Evolutionary conservation across 805 yeast species (phyloP).

Genomic region (Ascoidea asiatica): DNA sequence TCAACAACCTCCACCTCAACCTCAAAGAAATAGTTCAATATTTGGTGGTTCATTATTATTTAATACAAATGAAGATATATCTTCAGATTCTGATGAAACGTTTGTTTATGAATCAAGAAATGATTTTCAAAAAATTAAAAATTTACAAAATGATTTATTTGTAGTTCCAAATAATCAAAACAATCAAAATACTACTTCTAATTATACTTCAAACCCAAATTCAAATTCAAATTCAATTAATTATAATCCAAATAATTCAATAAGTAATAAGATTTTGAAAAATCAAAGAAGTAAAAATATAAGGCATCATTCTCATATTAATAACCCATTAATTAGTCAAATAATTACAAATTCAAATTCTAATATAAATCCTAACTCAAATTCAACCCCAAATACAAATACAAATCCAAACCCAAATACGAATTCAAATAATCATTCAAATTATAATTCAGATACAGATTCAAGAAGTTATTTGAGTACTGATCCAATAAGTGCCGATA

Average conservation of each 20-base stretch:
- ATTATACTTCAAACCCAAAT: not conserved
- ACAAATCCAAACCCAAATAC: not conserved
- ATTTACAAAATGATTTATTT: not conserved
- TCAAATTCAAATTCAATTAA: too few relatives aligned
- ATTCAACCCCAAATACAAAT: not conserved
- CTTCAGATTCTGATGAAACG: slow-evolving; percentile 81
- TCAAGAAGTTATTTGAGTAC: not conserved
- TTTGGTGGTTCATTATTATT: not conserved
- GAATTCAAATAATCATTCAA: not conserved
- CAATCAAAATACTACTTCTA: not conserved
- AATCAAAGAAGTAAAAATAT: too few relatives aligned
- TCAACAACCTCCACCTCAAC: not conserved
- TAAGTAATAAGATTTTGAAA: too few relatives aligned
- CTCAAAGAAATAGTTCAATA: not conserved
- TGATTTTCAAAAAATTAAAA: slow-evolving; percentile 4
- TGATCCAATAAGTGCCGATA: too few relatives aligned
- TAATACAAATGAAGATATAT: not conserved
- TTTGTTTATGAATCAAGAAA: slow-evolving; percentile 71
- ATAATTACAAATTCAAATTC: too few relatives aligned
- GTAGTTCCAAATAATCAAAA: not conserved
- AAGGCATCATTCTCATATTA: too few relatives aligned
- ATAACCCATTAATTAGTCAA: too few relatives aligned
- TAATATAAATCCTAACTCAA: not conserved
- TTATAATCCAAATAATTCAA: not conserved
- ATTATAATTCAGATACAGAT: not conserved